These are phyloP conservation scores for Talaromyces sp. DNA, from an alignment of 2,329 filamentous ascomycete species.

Conservation along the genomic window DNA sequence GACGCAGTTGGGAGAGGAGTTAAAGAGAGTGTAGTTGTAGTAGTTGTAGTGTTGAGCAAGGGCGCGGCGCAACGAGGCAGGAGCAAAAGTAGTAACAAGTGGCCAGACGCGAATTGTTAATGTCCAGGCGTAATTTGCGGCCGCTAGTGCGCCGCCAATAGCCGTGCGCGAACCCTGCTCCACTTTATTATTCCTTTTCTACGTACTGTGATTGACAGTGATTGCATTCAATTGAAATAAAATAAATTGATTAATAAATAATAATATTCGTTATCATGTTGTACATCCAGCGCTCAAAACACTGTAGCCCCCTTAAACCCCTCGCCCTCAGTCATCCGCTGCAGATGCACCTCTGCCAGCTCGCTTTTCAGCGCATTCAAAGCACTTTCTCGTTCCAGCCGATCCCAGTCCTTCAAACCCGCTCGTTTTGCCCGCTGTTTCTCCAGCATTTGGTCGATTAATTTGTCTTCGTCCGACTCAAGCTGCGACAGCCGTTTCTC, in stretches of 20 bases:
- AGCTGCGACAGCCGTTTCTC: constrained; percentile 42
- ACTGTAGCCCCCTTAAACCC: constrained; percentile 32
- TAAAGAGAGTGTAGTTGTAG: background rate
- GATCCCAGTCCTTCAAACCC: constrained; percentile 43
- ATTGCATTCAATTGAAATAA: too few species aligned
- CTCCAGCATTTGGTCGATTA: constrained; percentile 39
- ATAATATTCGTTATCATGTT: background rate
- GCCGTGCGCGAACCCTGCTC: background rate
- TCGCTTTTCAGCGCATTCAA: constrained; percentile 43
- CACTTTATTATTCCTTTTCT: too few species aligned
- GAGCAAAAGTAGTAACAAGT: background rate
- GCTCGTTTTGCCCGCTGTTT: constrained; percentile 38
- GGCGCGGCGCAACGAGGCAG: background rate
- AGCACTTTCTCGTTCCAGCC: constrained; percentile 41
- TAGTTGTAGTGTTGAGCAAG: too few species aligned
- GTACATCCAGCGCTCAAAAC: constrained; percentile 25
- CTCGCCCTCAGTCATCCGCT: constrained; percentile 40
- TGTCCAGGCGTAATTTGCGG: background rate
- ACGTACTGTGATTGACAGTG: too few species aligned
- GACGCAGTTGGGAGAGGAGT: background rate
- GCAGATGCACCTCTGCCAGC: constrained; percentile 42
- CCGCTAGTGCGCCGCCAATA: background rate
- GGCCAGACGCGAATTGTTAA: background rate
- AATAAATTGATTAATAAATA: background rate
- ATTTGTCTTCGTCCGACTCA: constrained; percentile 39